Conservation (phyloP, 768 basidiomycete species). For the Phlebiopsis flavidoalba region DNA sequence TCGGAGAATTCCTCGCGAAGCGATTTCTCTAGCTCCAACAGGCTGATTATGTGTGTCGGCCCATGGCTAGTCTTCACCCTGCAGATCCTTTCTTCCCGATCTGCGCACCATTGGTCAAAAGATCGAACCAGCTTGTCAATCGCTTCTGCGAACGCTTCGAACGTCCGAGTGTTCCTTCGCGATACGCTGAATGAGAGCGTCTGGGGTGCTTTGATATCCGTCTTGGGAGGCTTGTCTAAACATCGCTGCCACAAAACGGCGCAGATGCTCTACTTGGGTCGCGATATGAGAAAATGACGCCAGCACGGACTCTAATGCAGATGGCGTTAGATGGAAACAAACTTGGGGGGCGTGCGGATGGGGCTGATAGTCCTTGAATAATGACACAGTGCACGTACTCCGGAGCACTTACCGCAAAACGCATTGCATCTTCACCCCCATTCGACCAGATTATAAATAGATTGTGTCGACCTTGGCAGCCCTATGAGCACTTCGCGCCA, state of each 20-base stretch:
- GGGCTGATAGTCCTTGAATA: slow-evolving; percentile 29
- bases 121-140: slow-evolving; percentile 51
- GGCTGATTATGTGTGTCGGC: slow-evolving; percentile 48
- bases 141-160: slow-evolving; percentile 83
- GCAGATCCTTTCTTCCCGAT: slow-evolving; percentile 61
- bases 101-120: slow-evolving; percentile 70
- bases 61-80: slow-evolving; percentile 47
- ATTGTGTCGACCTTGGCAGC: slow-evolving; percentile 67
- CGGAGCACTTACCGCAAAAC: slow-evolving; percentile 15
- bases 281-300: slow-evolving; percentile 52
- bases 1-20: slow-evolving; percentile 50
- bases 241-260: slow-evolving; percentile 51
- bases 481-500: slow-evolving; percentile 74
- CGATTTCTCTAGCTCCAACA: slow-evolving; percentile 59
- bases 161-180: slow-evolving; percentile 42
- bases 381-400: too few relatives aligned
- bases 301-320: slow-evolving; percentile 63
- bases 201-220: slow-evolving; percentile 4
- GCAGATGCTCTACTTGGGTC: slow-evolving; percentile 56
- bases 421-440: slow-evolving; percentile 22
- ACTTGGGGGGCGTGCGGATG: slow-evolving; percentile 54
- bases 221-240: slow-evolving; percentile 21
- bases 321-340: slow-evolving; percentile 63
- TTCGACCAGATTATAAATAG: slow-evolving; percentile 39
- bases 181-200: slow-evolving; percentile 7